Base-by-base conservation (phyloP, 371 early-diverging fungal genomes). In the Rhizopus microsporus region DNA sequence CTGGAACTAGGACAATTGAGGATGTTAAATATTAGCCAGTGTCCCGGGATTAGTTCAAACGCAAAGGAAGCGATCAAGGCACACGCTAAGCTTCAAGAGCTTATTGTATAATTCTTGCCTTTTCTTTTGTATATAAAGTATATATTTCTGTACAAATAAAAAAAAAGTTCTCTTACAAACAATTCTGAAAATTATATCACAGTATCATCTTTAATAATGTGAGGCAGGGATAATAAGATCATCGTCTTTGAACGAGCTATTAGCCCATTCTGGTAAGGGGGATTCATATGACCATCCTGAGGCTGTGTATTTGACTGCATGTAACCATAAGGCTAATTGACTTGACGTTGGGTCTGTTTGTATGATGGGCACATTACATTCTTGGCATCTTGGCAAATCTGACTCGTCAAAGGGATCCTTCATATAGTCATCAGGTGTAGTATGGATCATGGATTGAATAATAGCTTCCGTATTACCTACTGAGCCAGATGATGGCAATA, bases 301-400 rank as follows among this genome's bases (percentile, higher is more conserved):
- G 0, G 86, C 86, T 17, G 78, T 60, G 67, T 94, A 94, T 58
- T 79, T 80, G 75, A 81, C 88, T 3, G 93, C 91, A 69, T 96
- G 95, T 40, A 96, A 80, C 86, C 89, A 96, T 54, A 97, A 88
- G 9, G 69, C 63, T 39, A 93, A 72, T 56, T 92, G 81, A 30
- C 84, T 82, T 7, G 80, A 81, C 4, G 58, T 62, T 4, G 93
- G 93, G 56, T 95, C 95, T 0, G 69, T 63, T 35, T 79, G 64
- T 32, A 82, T 50, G 8, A 66, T 31, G 17, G 68, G 60, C 2
- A 75, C 59, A 3, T 65, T 54, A 61, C 91, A 92, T 38, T 85
- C 85, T 10, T 34, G 35, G 54, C 82, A 84, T 55, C 67, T 53
- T 31, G 57, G 65, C 12, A 57, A 38, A 7, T 30, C 39, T 12